These are phyloP conservation scores for Mortierella sp. DNA, from an alignment of 371 early-diverging fungal genomes.

Conservation along the genomic window DNA sequence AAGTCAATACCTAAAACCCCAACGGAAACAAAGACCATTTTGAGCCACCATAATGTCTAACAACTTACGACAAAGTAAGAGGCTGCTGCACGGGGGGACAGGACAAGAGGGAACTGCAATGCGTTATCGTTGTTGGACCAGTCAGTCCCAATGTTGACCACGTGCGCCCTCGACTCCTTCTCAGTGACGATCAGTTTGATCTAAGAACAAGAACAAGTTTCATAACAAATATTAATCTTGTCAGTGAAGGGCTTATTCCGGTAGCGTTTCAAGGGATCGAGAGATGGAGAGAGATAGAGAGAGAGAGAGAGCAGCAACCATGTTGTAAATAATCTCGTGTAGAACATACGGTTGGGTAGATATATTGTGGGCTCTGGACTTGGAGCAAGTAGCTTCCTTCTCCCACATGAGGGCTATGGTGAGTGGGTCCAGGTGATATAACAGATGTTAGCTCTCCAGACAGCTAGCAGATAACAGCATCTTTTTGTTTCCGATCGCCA, in stretches of 20 bases:
- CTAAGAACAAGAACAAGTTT: slow-evolving; percentile 1
- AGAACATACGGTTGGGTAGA: slow-evolving; percentile 51
- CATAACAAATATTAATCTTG: neutral
- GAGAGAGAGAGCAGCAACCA: neutral
- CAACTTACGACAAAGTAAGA: slow-evolving; percentile 41
- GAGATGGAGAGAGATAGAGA: neutral
- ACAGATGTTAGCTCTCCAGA: neutral
- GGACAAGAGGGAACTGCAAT: slow-evolving; percentile 31
- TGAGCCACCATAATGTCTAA: neutral
- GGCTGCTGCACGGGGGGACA: slow-evolving; percentile 27
- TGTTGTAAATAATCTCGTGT: neutral
- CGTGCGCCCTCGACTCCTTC: slow-evolving; percentile 27
- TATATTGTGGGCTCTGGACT: slow-evolving; percentile 57
- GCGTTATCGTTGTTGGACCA: slow-evolving; percentile 53
- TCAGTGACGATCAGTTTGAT: slow-evolving; percentile 29
- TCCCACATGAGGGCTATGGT: slow-evolving; percentile 52
- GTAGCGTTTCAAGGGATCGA: neutral
- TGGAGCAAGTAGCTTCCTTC: slow-evolving; percentile 62
- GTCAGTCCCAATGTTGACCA: slow-evolving; percentile 39
- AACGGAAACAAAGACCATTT: neutral
- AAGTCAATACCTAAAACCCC: neutral
- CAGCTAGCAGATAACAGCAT: neutral
- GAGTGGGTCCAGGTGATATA: neutral
- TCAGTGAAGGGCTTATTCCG: neutral
- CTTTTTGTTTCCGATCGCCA: neutral